Conservation (phyloP, 177 flowering plant genomes). For the Vitis hybrid region DNA sequence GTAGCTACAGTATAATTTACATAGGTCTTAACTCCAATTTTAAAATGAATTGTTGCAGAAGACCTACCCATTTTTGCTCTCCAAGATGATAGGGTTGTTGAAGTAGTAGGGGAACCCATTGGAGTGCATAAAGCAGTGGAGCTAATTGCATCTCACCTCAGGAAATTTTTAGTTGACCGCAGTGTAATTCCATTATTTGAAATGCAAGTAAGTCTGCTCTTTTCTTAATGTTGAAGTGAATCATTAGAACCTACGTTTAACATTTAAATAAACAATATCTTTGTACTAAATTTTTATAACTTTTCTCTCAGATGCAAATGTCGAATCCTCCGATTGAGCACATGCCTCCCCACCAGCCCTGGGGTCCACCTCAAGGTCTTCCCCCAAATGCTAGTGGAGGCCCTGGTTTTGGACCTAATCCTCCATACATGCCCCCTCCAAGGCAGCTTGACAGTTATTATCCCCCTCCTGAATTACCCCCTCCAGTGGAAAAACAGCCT, state of each 20-base stretch:
- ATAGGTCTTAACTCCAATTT: background rate
- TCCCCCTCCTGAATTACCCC: constrained; percentile 57
- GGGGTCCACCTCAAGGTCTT: constrained; percentile 71
- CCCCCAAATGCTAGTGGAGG: constrained; percentile 44
- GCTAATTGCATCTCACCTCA: constrained; percentile 58
- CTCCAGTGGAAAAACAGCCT: constrained; percentile 57
- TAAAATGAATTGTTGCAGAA: constrained; percentile 38
- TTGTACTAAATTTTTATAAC: background rate
- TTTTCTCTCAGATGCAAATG: constrained; percentile 54
- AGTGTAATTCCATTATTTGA: constrained; percentile 60
- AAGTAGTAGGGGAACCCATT: constrained; percentile 58
- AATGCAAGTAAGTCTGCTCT: constrained; percentile 39
- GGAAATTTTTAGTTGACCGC: constrained; percentile 74
- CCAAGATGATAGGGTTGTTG: constrained; percentile 73
- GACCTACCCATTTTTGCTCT: constrained; percentile 70
- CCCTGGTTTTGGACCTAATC: constrained; percentile 48
- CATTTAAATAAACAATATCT: background rate
- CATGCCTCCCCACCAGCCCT: constrained; percentile 55
- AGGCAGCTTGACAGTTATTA: constrained; percentile 57
- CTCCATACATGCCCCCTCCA: constrained; percentile 68
- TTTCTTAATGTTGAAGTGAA: background rate
- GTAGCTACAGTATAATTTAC: background rate
- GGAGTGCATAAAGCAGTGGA: constrained; percentile 64
- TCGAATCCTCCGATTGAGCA: constrained; percentile 44
- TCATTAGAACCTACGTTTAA: background rate